Evolutionary conservation across 441 rosid species (phyloP).

Genomic region (Euphorbia neoarborescens): DNA sequence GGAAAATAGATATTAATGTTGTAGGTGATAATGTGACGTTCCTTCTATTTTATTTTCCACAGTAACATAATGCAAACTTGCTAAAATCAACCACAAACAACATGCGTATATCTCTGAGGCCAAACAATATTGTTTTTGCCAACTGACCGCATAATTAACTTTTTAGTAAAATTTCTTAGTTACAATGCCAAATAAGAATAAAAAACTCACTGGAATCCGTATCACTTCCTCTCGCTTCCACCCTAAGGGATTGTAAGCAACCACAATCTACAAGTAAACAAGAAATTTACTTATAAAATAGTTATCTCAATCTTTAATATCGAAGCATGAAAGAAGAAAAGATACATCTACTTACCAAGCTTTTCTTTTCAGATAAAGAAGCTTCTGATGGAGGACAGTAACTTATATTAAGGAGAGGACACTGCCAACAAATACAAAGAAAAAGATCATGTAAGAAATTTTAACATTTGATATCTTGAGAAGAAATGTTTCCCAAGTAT

Average conservation of each 20-base stretch:
- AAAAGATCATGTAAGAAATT: slow-evolving; percentile 19
- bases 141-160: background rate
- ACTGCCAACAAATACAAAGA: slow-evolving; percentile 41
- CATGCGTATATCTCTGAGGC: background rate
- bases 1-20: no score
- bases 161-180: slow-evolving; percentile 8
- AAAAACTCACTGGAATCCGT: slow-evolving; percentile 68
- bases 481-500: background rate
- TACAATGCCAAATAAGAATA: slow-evolving; percentile 5
- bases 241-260: slow-evolving; percentile 80
- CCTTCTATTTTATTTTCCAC: no score
- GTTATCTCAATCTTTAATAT: slow-evolving; percentile 14
- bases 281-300: slow-evolving; percentile 11
- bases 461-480: slow-evolving; percentile 3
- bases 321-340: slow-evolving; percentile 5
- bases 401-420: slow-evolving; percentile 85
- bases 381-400: slow-evolving; percentile 83
- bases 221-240: slow-evolving; percentile 84
- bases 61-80: background rate
- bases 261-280: slow-evolving; percentile 41
- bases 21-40: no score
- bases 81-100: background rate
- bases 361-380: slow-evolving; percentile 49
- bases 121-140: background rate
- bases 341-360: slow-evolving; percentile 45